These are phyloP conservation scores for Diplotaxis tenuifolia DNA, from an alignment of 345 rosid genomes.

Conservation along the genomic window DNA sequence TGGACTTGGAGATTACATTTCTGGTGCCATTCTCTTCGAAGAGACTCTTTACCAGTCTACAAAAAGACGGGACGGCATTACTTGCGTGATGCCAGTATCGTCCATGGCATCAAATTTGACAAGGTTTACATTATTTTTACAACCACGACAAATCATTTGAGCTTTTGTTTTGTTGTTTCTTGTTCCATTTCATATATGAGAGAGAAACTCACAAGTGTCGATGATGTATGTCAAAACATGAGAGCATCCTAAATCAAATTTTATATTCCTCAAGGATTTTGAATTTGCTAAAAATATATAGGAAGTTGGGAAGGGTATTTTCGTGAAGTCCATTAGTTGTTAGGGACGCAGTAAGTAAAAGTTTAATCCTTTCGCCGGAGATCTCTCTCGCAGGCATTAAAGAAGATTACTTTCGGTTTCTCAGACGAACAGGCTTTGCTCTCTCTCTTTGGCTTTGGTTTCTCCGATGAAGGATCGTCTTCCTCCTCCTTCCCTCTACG, in stretches of 20 bases:
- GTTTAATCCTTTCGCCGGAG: neutral
- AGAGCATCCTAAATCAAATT: neutral
- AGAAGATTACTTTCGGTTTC: constrained; percentile 9
- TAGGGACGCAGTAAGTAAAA: neutral
- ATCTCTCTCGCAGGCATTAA: constrained; percentile 26
- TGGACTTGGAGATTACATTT: no score
- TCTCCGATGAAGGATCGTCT: constrained; percentile 70
- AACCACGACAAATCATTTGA: no score
- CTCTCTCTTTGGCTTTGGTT: constrained; percentile 22
- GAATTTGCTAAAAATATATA: neutral
- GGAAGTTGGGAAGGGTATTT: neutral
- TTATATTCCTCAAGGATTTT: neutral
- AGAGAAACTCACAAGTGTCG: no score
- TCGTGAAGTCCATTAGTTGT: neutral
- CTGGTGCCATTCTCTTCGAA: no score
- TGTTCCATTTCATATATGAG: no score
- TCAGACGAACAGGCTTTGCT: constrained; percentile 13
- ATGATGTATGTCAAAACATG: no score
- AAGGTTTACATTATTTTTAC: no score
- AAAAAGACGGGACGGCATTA: no score
- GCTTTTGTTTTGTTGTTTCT: no score
- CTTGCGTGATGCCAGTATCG: no score
- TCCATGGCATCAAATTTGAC: no score
- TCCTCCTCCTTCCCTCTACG: constrained; percentile 56
- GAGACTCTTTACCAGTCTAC: no score